Base-by-base conservation (phyloP, 306 rosid species). In the Ormosia emarginata region DNA sequence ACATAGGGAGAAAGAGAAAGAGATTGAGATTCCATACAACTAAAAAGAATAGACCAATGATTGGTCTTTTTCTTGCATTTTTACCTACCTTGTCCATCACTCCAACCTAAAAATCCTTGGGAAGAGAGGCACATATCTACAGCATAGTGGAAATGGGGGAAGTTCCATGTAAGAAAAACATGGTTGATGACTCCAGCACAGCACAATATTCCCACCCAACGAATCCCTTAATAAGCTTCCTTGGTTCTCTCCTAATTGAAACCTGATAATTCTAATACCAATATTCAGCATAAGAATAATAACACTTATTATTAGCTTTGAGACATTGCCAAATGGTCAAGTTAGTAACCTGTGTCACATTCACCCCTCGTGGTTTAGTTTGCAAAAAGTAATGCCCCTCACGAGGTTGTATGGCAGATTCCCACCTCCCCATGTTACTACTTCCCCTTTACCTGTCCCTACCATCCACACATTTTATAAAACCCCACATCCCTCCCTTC, bases 361-460 rank as follows among this genome's bases (percentile, higher is more conserved):
- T 81, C 77, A 66, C 3, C 53, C 79, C 92, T 85, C 88, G 82
- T 87, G 88, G 86, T 81, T 59, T 85, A 83, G 90, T 85, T 85
- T 79, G 78, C 73, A 87, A 81, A 90, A 91, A 88, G 85, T 36
- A 83, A 85, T 81, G 81, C 86, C 86, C 82, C 63, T 84, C 87
- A 80, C 91, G 74, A 84, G 80, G 85, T 64, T 88, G 92, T 85
- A 86, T 88, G 94, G 90, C 90, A 93, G 90, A 84, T 87, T 81
- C 91, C 90, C 92, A 87, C 92, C 93, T 88, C 85, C 92, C 92
- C 95, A 93, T 82, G 97, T 88, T 88, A 81, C 89, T 83, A 79
- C 66, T 87, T 75, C 90, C 81, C 79, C 85, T 49, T 76, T 37
- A 66, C 53, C 70, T 78, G 86, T 81, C 90, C 90, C 90, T 44